A percentile compares a stretch with the other conserved stretches of the same genome.
Conservation (phyloP, 140 eudicot genomes). For the Senecio squalidus region DNA sequence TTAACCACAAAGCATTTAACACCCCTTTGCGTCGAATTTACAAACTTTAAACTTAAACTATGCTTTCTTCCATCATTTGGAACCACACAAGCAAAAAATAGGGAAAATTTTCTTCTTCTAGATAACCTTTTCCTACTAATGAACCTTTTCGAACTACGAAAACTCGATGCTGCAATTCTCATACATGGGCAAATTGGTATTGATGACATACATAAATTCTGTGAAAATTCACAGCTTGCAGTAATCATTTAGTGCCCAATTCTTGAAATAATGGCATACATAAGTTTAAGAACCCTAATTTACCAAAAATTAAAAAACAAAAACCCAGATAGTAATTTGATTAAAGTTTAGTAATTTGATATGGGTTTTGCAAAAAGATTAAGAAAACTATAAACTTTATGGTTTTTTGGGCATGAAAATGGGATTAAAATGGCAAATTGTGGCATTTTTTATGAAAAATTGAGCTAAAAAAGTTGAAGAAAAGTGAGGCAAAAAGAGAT, state of each 20-base stretch:
- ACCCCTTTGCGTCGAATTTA: slow-evolving; percentile 34
- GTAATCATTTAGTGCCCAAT: slow-evolving; percentile 35
- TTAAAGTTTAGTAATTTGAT: slow-evolving; percentile 11
- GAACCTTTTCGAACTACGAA: slow-evolving; percentile 7
- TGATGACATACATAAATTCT: slow-evolving; percentile 29
- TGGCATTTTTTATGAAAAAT: slow-evolving; percentile 27
- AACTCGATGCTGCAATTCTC: slow-evolving; percentile 6
- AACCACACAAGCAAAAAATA: slow-evolving; percentile 37
- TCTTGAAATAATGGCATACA: slow-evolving; percentile 7
- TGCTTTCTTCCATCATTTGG: slow-evolving; percentile 30
- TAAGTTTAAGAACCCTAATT: slow-evolving; percentile 11
- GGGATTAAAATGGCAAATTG: slow-evolving; percentile 12
- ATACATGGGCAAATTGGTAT: slow-evolving; percentile 41
- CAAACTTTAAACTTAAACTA: slow-evolving; percentile 26
- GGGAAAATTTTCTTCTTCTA: slow-evolving; percentile 22
- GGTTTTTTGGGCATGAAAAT: slow-evolving; percentile 21
- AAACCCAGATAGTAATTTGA: background rate
- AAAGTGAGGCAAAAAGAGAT: slow-evolving; percentile 3
- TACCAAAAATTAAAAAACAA: background rate
- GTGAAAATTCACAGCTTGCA: slow-evolving; percentile 24
- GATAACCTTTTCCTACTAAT: slow-evolving; percentile 16
- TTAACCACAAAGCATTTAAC: slow-evolving; percentile 20
- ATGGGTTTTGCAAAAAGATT: background rate
- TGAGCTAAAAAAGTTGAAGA: slow-evolving; percentile 8
- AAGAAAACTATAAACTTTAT: slow-evolving; percentile 25